These are phyloP conservation scores for Neocallimastix lanati DNA, from an alignment of 192 early-diverging fungal species.

Conservation along the genomic window DNA sequence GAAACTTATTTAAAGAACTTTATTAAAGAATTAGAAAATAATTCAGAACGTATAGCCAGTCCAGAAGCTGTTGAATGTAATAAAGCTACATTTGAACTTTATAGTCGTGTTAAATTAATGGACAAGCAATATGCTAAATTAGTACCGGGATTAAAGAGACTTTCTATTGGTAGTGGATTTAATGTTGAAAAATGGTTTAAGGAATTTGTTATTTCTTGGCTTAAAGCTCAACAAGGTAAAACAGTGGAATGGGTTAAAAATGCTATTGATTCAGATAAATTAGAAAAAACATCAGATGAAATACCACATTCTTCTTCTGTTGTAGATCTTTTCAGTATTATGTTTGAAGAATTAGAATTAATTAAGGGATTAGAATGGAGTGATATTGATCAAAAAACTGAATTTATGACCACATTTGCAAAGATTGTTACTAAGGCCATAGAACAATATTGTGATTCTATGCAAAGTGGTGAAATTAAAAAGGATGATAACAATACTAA, in stretches of 20 bases:
- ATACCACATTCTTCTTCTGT: conserved; percentile 53
- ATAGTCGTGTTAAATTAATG: conserved; percentile 21
- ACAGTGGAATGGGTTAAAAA: conserved; percentile 50
- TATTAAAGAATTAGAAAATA: conserved; percentile 18
- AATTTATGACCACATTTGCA: conserved; percentile 35
- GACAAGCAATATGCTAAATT: conserved; percentile 17
- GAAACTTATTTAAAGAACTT: conserved; percentile 25
- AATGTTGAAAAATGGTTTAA: conserved; percentile 55
- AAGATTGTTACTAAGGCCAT: conserved; percentile 25
- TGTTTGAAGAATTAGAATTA: conserved; percentile 51
- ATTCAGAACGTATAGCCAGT: conserved; percentile 14
- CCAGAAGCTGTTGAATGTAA: conserved; percentile 19
- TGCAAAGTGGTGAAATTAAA: conserved; percentile 24
- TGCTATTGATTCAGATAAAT: conserved; percentile 47
- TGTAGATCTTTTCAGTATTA: conserved; percentile 60
- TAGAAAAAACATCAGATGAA: conserved; percentile 7
- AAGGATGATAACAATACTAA: neutral
- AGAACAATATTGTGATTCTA: conserved; percentile 35
- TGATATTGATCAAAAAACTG: conserved; percentile 33
- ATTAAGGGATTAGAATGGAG: conserved; percentile 46
- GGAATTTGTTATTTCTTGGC: conserved; percentile 46
- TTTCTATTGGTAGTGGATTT: conserved; percentile 23
- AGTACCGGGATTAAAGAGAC: conserved; percentile 15
- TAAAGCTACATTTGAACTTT: conserved; percentile 20
- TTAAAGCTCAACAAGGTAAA: conserved; percentile 36